Evolutionary conservation across 23 red algal genomes (phyloP), one percentile per base, ranked within the genome.

Genomic region (Gracilariopsis chorda): DNA sequence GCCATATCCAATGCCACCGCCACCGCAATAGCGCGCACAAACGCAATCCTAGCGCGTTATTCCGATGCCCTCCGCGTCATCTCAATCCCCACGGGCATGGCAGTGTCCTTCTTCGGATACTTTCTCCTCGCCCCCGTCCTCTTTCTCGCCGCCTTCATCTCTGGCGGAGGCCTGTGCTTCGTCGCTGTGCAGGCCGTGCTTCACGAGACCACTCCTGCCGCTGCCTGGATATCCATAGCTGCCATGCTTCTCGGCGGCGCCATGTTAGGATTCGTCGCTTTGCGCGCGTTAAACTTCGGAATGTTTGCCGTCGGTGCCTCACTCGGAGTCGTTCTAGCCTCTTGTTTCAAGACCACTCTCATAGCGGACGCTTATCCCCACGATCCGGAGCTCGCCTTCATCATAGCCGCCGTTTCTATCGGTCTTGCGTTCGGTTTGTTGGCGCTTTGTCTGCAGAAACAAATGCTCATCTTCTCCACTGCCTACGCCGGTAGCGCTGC

Each of bases 401-500:
- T 75, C 21, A 25, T 79, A 20, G 41, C 49, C 20, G 72, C 75
- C 2, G 42, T 23, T 9, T 44, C 48, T 33, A 10, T 27, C 9
- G 88, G 88, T 2, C 39, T 91, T 4, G 29, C 70, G 37, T 82
- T 91, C 48, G 88, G 88, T 14, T 19, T 82, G 11, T 36, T 91
- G 16, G 74, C 88, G 23, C 16, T 91, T 17, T 82, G 58, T 59
- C 63, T 91, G 47, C 73, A 70, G 43, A 91, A 91, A 49, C 53
- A 91, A 58, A 91, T 91, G 88, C 75, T 91, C 58, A 91, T 91
- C 21, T 82, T 91, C 45, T 80, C 41, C 27, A 91, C 73, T 25
- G 74, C 88, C n/a, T 91, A 91, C 45, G 74, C 88, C 49, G 88
- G 88, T 2, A 56, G 48, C 30, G 46, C 33, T 32, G 88, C 56